A percentile compares a stretch with the other conserved stretches of the same genome.
Evolutionary conservation across 225 moss, liverwort and hornwort species (phyloP).

Genomic region (Asterella californica): DNA sequence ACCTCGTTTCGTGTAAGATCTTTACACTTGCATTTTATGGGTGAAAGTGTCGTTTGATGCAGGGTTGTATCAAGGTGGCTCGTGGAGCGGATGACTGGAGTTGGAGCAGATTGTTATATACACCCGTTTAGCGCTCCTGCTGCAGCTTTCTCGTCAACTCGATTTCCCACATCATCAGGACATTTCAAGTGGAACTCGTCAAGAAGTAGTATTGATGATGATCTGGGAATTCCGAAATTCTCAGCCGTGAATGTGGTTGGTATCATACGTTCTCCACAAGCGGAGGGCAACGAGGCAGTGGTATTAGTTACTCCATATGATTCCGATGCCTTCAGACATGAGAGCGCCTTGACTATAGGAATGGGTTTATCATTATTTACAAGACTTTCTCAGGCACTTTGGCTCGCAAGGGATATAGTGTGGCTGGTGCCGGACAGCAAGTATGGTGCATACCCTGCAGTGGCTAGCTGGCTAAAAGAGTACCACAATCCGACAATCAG

Average conservation of each 20-base stretch:
- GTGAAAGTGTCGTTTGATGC: conserved; percentile 41
- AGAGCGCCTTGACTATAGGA: conserved; percentile 64
- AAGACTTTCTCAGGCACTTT: conserved; percentile 62
- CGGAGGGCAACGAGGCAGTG: conserved; percentile 96
- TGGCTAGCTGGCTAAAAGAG: conserved; percentile 87
- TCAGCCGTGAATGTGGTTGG: conserved; percentile 82
- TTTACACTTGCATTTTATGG: conserved; percentile 11
- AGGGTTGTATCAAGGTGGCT: conserved; percentile 93
- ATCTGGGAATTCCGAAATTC: not conserved
- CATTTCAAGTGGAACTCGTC: conserved; percentile 33
- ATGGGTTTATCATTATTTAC: conserved; percentile 81
- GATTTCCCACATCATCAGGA: conserved; percentile 38
- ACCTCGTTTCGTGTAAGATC: not conserved
- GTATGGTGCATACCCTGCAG: conserved; percentile 76
- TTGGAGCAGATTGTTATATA: conserved; percentile 79
- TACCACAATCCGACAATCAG: conserved; percentile 64
- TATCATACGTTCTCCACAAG: conserved; percentile 87
- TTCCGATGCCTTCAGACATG: conserved; percentile 43
- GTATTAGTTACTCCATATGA: conserved; percentile 88
- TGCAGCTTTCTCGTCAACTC: conserved; percentile 48
- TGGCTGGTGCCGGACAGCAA: conserved; percentile 90
- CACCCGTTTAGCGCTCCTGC: conserved; percentile 64
- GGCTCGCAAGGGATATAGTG: conserved; percentile 91
- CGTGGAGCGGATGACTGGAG: conserved; percentile 60
- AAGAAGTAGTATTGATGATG: conserved; percentile 7